Evolutionary conservation across 1,139 yeast genomes (phyloP), one percentile per base, ranked within the genome.

Genomic region (Taphrina communis): DNA sequence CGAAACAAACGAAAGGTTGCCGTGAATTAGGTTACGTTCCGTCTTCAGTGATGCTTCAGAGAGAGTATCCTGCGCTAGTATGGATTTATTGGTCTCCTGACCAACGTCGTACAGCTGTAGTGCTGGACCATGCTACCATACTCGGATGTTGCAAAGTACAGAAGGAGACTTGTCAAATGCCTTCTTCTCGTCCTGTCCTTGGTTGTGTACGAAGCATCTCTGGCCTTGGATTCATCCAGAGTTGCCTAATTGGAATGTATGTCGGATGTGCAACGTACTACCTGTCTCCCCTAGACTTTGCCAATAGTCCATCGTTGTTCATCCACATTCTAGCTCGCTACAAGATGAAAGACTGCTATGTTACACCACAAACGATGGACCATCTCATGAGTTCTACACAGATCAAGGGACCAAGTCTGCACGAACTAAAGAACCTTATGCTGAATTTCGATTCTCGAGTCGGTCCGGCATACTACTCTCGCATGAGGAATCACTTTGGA

Each of bases 101-200:
- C 75, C 89, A 89, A 74, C 83, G 86, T 53, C 82, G 90, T 72
- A 83, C 85, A 0, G 90, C 89, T 0, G 88, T 89, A 1, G 81
- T 82, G n/a, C 78, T 88, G 69, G 82, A 86, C 50, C 96, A 90
- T 76, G 81, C 82, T 53, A 84, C 86, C 58, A 81, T 94, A 14
- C 78, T 94, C 75, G 88, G 92, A 0, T 85, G 90, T 77, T 92
- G 97, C 77, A 91, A 93, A 75, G 89, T 90, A 14, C 85, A 92
- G 75, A 94, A 94, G 74, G 98, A 94, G 76, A 93, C 98, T 0
- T 90, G 97, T 75, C 94, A 90, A 73, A 82, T 94, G 80, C 84
- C 88, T 9, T 84, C 90, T 56, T 84, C 85, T 44, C 85, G 87
- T 56, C 88, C 97, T 0, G 82, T 94, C 11, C 83, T 94, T 57